Evolutionary conservation across 768 basidiomycete genomes (phyloP).

Genomic region (Tulasnella sp.): DNA sequence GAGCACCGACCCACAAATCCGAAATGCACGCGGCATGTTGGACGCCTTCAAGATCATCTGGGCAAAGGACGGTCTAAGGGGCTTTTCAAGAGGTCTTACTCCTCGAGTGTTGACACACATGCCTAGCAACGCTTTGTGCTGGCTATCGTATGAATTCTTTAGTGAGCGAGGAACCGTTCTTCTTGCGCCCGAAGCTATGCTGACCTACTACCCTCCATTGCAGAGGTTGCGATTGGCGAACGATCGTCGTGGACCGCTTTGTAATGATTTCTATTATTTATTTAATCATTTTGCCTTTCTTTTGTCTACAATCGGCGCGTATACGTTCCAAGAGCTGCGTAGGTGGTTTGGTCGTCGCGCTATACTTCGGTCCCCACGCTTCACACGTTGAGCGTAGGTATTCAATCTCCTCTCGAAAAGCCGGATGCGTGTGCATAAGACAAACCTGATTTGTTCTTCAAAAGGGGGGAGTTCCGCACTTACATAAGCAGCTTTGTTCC

Average conservation of each 20-base stretch:
- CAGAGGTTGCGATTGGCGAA: conserved; percentile 27
- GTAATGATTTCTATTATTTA: conserved; percentile 6
- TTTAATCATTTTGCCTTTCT: background rate
- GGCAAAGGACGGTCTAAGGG: conserved; percentile 76
- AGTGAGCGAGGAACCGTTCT: conserved; percentile 54
- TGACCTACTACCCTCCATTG: background rate
- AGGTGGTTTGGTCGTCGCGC: too few relatives aligned
- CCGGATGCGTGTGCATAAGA: too few relatives aligned
- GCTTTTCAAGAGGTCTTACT: conserved; percentile 81
- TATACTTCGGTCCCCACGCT: too few relatives aligned
- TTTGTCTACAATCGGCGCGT: too few relatives aligned
- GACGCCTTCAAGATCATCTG: conserved; percentile 89
- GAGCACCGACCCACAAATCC: conserved; percentile 79
- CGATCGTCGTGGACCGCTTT: conserved; percentile 1
- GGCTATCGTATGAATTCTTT: conserved; percentile 98
- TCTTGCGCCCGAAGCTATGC: background rate
- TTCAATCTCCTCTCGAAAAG: too few relatives aligned
- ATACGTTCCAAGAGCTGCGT: too few relatives aligned
- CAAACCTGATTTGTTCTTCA: too few relatives aligned
- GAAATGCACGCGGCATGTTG: conserved; percentile 74
- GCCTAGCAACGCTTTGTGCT: conserved; percentile 95
- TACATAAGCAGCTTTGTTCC: too few relatives aligned
- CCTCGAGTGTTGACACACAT: conserved; percentile 92
- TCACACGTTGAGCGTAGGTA: too few relatives aligned
- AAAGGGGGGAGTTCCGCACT: too few relatives aligned